Evolutionary conservation across 1,139 yeast species (phyloP), one percentile per base, ranked within the genome.

Genomic region (Saccharomyces hybrid): DNA sequence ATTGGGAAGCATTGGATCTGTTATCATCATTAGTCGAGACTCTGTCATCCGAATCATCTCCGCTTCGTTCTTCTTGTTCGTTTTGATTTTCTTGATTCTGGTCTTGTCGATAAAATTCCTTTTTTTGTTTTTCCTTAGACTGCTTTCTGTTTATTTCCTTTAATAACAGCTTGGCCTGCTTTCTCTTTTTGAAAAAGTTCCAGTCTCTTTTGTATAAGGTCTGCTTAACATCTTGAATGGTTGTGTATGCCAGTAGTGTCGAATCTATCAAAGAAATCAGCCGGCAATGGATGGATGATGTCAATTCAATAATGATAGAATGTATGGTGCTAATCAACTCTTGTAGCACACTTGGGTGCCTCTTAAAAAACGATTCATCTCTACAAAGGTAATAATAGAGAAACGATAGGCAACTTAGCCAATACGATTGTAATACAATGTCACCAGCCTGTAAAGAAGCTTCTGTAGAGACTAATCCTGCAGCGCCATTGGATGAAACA

Each of bases 331-430:
- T 78, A 19, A 83, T 73, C 38, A 86, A 54, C 57, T 84, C 88
- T 63, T 84, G 89, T 52, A 86, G 68, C 42, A 83, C 73, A 31
- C 71, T 67, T 2, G 90, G 88, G 60, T 82, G 79, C 48, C 71
- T 71, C 25, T 69, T 62, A 67, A 82, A 83, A 52, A 84, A 75
- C 0, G 75, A 75, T 7, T 76, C 79, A 61, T 80, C 84, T 58
- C 83, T 80, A 52, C 78, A 70, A 42, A 86, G 68, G 66, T 84
- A 86, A 64, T 82, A 86, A 64, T 83, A 86, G 54, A 86, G 69
- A 62, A 83, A 84, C 59, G 85, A 86, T 47, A 84, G 66, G 11
- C 82, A 82, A 3, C 89, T 79, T 44, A 86, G 75, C 91, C 93
- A 86, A 65, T 85, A 86, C 58, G 91, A 83, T 55, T 84, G 77